Conservation (phyloP, 352 stramenopile genomes). For the Paralagenidium karlingii region DNA sequence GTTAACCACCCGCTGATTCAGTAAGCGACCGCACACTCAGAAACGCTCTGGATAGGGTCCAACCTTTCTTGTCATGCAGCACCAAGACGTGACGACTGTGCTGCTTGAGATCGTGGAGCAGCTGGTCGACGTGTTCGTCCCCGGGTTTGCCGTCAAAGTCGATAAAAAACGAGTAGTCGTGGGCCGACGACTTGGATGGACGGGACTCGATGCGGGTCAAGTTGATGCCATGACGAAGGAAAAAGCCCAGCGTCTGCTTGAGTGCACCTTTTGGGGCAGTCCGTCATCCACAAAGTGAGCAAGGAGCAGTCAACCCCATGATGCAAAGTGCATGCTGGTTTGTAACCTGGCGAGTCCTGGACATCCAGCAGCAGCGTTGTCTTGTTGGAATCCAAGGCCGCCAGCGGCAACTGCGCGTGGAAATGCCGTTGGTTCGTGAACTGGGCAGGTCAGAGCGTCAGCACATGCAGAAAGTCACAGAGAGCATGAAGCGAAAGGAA, state of each 20-base stretch:
- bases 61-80: slow-evolving; percentile 89
- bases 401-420: slow-evolving; percentile 14
- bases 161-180: slow-evolving; percentile 89
- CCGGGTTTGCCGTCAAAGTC: slow-evolving; percentile 84
- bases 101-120: slow-evolving; percentile 78
- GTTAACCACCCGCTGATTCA: background rate
- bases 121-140: slow-evolving; percentile 59
- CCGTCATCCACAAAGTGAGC: background rate
- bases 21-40: background rate
- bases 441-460: slow-evolving; percentile 3
- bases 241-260: slow-evolving; percentile 92
- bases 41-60: background rate
- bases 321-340: background rate
- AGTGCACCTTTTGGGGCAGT: slow-evolving; percentile 55
- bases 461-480: slow-evolving; percentile 1
- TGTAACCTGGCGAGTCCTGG: slow-evolving; percentile 43
- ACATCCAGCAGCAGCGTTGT: slow-evolving; percentile 69
- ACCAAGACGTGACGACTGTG: slow-evolving; percentile 87
- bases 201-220: slow-evolving; percentile 94
- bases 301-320: background rate
- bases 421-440: background rate
- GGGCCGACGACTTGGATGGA: slow-evolving; percentile 70
- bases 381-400: slow-evolving; percentile 36
- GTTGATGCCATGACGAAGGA: slow-evolving; percentile 97
- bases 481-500: background rate